Evolutionary conservation across 192 early-diverging fungal species (phyloP).

Genomic region (Chytriomyces confervae): DNA sequence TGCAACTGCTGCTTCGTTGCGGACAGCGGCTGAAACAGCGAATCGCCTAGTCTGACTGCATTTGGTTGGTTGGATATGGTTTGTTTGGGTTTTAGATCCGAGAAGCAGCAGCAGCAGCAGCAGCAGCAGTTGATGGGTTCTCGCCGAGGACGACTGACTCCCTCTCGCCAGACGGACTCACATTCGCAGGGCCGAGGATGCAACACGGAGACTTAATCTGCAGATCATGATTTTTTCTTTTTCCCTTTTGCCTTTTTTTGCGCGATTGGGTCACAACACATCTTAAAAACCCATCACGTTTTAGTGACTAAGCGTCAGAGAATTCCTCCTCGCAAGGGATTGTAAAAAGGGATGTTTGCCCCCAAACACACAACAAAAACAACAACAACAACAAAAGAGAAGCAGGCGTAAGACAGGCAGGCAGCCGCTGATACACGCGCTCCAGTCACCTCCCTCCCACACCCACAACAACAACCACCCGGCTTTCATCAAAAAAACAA

Average conservation of each 20-base stretch:
- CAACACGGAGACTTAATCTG: neutral
- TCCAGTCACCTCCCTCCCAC: no score
- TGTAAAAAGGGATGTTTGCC: neutral
- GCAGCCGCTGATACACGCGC: no score
- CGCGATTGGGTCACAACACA: neutral
- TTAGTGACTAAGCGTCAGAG: neutral
- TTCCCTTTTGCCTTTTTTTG: neutral
- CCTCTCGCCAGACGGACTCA: neutral
- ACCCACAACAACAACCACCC: neutral
- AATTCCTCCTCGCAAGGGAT: neutral
- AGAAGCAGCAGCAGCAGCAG: no score
- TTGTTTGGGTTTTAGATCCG: neutral
- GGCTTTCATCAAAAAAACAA: neutral
- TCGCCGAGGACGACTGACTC: no score
- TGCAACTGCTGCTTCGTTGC: constrained; percentile 24
- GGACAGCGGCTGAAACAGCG: neutral
- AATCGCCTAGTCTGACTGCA: neutral
- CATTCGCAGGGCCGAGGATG: neutral
- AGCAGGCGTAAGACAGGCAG: no score
- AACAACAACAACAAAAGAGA: no score
- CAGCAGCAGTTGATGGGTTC: no score
- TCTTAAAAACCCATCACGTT: neutral
- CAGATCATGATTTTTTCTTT: neutral
- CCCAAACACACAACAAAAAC: neutral
- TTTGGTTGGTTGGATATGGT: neutral